These are phyloP conservation scores for Trichosporon inkin DNA, from an alignment of 1,284 basidiomycete species.

Conservation along the genomic window DNA sequence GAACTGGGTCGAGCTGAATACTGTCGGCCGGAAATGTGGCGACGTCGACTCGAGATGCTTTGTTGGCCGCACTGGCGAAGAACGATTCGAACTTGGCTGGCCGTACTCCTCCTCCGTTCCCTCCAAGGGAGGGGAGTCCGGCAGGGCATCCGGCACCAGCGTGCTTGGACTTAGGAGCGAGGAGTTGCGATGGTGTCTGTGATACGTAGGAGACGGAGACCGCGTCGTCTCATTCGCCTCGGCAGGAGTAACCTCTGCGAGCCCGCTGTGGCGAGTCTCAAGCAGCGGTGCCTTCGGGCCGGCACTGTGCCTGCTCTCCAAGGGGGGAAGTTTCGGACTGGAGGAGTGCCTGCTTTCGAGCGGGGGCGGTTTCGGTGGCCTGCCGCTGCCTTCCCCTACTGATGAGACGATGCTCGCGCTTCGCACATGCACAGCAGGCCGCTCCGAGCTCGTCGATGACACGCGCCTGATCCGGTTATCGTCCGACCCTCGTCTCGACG, in stretches of 20 bases:
- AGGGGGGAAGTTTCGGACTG: neutral
- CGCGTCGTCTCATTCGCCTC: slow-evolving; percentile 18
- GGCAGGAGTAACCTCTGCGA: slow-evolving; percentile 16
- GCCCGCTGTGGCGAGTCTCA: slow-evolving; percentile 1
- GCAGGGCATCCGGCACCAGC: slow-evolving; percentile 6
- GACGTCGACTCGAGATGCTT: slow-evolving; percentile 6
- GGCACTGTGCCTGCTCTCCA: neutral
- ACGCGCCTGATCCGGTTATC: neutral
- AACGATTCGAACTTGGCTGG: slow-evolving; percentile 21
- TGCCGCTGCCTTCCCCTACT: neutral
- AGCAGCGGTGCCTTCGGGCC: neutral
- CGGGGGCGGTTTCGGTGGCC: neutral
- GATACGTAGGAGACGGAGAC: neutral
- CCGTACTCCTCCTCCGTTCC: neutral
- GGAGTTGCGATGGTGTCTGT: slow-evolving; percentile 4
- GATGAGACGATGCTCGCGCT: neutral
- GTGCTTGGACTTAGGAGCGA: slow-evolving; percentile 17
- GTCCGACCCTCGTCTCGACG: neutral
- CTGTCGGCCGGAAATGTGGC: slow-evolving; percentile 11
- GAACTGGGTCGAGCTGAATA: slow-evolving; percentile 10
- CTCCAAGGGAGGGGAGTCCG: slow-evolving; percentile 1
- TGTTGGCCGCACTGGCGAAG: slow-evolving; percentile 18
- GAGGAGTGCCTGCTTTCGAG: neutral
- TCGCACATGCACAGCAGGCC: neutral
- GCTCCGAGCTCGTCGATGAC: neutral